phyloP scores from a whole-genome alignment of 495 filamentous ascomycete genomes.

The Aspergillus diversus region DNA sequence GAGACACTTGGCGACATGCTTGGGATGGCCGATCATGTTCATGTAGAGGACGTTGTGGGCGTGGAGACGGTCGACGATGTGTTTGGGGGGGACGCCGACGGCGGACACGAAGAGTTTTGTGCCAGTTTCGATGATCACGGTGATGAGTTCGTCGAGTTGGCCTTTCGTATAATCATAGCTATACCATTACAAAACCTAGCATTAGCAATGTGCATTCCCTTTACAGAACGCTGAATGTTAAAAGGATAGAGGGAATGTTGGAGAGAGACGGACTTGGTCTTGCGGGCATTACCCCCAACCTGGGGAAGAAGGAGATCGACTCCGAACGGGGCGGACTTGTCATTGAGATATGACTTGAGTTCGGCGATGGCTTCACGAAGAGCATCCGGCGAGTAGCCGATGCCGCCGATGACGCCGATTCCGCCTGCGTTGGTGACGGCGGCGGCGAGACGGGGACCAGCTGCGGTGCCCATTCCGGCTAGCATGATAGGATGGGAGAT shows the following conservation, averaged over 20 bases:
- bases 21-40: conserved; percentile 99
- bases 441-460: conserved; percentile 93
- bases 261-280: conserved; percentile 74
- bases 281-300: conserved; percentile 88
- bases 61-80: conserved; percentile 88
- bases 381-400: conserved; percentile 97
- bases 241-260: neutral
- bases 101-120: conserved; percentile 95
- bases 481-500: conserved; percentile 96
- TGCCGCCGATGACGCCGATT: conserved; percentile 92
- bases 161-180: conserved; percentile 99
- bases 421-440: conserved; percentile 97
- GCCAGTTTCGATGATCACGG: conserved; percentile 87
- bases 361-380: conserved; percentile 90
- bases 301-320: conserved; percentile 94
- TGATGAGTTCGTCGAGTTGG: conserved; percentile 87
- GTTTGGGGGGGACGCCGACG: conserved; percentile 88
- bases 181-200: conserved; percentile 16
- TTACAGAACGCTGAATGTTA: neutral
- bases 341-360: conserved; percentile 81
- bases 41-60: conserved; percentile 87
- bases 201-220: conserved; percentile 19
- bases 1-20: conserved; percentile 93
- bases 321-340: conserved; percentile 97
- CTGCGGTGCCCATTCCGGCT: conserved; percentile 98